Percentiles rank a stretch among this genome's conserved stretches.
phyloP scores from a whole-genome alignment of 495 filamentous ascomycete genomes.

The Xylaria scruposa region DNA sequence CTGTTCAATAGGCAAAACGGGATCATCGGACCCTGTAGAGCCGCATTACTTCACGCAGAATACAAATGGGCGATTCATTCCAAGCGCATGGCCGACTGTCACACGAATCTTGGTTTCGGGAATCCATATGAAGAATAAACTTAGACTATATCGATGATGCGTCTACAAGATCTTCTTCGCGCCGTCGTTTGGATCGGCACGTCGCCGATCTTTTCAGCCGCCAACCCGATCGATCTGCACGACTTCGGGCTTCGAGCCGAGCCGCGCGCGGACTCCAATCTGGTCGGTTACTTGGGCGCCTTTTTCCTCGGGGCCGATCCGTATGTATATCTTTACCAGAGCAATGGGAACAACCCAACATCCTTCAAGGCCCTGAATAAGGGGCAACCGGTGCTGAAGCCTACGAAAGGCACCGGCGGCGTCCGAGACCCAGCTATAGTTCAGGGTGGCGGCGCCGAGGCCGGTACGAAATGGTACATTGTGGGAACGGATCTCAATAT shows the following conservation, averaged over 20 bases:
- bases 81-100: not conserved
- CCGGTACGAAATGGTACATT: conserved; percentile 61
- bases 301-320: conserved; percentile 62
- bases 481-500: conserved; percentile 61
- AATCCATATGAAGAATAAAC: not conserved
- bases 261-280: conserved; percentile 46
- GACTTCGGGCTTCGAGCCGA: conserved; percentile 31
- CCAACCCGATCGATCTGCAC: conserved; percentile 31
- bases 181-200: not conserved
- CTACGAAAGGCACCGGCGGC: conserved; percentile 57
- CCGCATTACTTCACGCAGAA: not conserved
- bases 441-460: conserved; percentile 55
- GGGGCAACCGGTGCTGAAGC: conserved; percentile 54
- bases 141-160: not conserved
- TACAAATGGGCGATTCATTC: not conserved
- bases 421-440: conserved; percentile 57
- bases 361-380: conserved; percentile 56
- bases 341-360: conserved; percentile 55
- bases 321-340: conserved; percentile 61
- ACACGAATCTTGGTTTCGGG: not conserved
- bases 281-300: conserved; percentile 57
- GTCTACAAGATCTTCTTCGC: not conserved
- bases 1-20: conserved; percentile 8
- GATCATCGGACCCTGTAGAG: not conserved
- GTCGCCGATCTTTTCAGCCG: not conserved